Conservation (phyloP, 495 filamentous ascomycete genomes). For the Glutinoglossum americanum region DNA sequence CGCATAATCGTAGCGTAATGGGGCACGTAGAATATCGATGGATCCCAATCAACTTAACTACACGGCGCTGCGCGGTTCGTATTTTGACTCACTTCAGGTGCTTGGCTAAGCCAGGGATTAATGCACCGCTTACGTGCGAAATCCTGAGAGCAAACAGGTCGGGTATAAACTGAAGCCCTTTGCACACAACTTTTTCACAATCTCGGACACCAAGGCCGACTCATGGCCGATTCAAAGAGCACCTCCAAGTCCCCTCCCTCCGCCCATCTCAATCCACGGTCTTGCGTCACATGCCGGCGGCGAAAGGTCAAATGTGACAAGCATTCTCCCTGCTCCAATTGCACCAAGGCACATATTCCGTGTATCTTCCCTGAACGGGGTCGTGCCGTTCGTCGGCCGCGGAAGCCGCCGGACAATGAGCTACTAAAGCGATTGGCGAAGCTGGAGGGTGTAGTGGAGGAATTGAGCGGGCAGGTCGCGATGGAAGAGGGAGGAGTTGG, state of each 20-base stretch:
- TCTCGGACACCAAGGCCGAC: no score
- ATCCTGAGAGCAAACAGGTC: neutral
- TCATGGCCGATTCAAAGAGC: neutral
- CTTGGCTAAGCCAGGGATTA: no score
- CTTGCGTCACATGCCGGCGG: conserved; percentile 6
- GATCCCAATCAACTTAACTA: no score
- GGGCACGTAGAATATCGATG: neutral
- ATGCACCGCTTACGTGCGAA: no score
- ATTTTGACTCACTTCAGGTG: neutral
- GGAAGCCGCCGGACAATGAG: conserved; percentile 48
- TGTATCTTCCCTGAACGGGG: conserved; percentile 73
- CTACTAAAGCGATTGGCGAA: conserved; percentile 55
- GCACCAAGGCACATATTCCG: conserved; percentile 50
- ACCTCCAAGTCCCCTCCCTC: neutral
- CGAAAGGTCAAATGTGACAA: conserved; percentile 46
- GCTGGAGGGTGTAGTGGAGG: conserved; percentile 62
- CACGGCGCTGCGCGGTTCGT: no score
- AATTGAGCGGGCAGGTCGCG: conserved; percentile 17
- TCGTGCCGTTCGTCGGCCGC: conserved; percentile 48
- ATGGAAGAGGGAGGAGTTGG: neutral
- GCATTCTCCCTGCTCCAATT: conserved; percentile 62
- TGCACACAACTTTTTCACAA: no score
- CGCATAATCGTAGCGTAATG: neutral
- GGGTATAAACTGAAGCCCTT: neutral
- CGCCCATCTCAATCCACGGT: neutral